Conservation (phyloP, 257 asterid species). For the Solanum lignicaule region DNA sequence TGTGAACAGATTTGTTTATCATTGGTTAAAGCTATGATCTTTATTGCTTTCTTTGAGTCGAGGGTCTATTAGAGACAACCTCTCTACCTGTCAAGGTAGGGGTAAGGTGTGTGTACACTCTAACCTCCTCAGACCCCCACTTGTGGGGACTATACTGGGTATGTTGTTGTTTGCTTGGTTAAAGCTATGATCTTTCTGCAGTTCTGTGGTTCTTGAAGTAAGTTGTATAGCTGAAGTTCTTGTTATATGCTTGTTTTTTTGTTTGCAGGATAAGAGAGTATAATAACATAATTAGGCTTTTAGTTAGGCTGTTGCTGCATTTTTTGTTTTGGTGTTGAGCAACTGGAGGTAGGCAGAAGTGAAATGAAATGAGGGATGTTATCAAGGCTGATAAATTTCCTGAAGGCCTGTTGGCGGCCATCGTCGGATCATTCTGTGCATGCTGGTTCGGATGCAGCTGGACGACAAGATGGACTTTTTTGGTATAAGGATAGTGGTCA, state of each 20-base stretch:
- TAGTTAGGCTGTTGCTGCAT: slow-evolving; percentile 12
- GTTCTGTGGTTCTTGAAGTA: not conserved
- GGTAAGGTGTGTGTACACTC: not conserved
- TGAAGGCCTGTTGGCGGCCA: slow-evolving; percentile 41
- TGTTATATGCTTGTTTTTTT: not conserved
- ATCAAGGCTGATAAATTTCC: slow-evolving; percentile 39
- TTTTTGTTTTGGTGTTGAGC: slow-evolving; percentile 27
- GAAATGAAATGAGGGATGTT: slow-evolving; percentile 58
- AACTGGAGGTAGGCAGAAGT: slow-evolving; percentile 18
- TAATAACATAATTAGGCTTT: not conserved
- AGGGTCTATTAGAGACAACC: not conserved
- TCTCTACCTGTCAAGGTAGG: not conserved
- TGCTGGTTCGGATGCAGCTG: slow-evolving; percentile 29
- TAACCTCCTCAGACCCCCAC: not conserved
- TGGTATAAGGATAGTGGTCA: slow-evolving; percentile 39
- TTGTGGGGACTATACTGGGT: not conserved
- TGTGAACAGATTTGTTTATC: not conserved
- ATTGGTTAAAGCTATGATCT: not conserved
- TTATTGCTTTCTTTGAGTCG: not conserved
- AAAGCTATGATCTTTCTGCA: not conserved
- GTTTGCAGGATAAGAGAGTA: slow-evolving; percentile 6
- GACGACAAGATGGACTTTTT: slow-evolving; percentile 44
- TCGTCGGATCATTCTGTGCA: slow-evolving; percentile 13
- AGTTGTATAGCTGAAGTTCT: not conserved
- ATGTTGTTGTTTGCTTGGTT: not conserved